These are phyloP conservation scores for Penicillium pancosmium DNA, from an alignment of 495 filamentous ascomycete genomes.

Conservation along the genomic window DNA sequence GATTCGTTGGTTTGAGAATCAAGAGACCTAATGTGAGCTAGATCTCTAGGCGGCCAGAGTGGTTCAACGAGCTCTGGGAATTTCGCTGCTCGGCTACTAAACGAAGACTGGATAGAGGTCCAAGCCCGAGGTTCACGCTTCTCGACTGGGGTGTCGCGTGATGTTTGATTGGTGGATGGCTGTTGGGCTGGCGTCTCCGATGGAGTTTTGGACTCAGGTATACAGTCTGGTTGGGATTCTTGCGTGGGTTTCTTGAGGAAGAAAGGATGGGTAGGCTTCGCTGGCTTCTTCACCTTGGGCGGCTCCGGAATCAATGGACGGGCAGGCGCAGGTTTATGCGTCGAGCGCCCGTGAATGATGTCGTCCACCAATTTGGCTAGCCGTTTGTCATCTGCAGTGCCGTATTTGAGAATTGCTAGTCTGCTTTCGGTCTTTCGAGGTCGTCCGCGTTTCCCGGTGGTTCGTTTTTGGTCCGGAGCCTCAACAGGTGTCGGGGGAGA, in stretches of 20 bases:
- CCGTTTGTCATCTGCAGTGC: constrained; percentile 18
- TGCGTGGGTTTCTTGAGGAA: constrained; percentile 55
- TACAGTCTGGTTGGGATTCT: constrained; percentile 12
- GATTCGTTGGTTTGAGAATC: neutral
- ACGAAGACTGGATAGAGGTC: constrained; percentile 21
- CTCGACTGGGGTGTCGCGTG: constrained; percentile 10
- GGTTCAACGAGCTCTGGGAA: constrained; percentile 62
- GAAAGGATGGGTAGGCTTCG: constrained; percentile 80
- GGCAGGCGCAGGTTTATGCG: constrained; percentile 5
- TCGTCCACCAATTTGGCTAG: constrained; percentile 53
- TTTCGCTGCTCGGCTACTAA: constrained; percentile 45
- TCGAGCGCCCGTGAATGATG: constrained; percentile 43
- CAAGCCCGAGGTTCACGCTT: constrained; percentile 3
- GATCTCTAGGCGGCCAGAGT: constrained; percentile 70
- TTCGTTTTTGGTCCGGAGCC: constrained; percentile 30
- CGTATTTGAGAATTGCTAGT: constrained; percentile 53
- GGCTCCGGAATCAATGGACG: constrained; percentile 10
- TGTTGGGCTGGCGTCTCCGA: neutral
- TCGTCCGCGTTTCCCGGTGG: constrained; percentile 25
- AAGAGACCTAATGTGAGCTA: constrained; percentile 54
- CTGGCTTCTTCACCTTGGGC: constrained; percentile 33
- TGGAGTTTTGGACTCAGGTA: neutral
- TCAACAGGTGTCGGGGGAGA: constrained; percentile 35
- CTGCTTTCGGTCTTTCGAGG: constrained; percentile 25
- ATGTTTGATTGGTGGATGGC: constrained; percentile 28